Conservation (phyloP, 2,329 filamentous ascomycete genomes). For the Hymenoscyphus occultus region DNA sequence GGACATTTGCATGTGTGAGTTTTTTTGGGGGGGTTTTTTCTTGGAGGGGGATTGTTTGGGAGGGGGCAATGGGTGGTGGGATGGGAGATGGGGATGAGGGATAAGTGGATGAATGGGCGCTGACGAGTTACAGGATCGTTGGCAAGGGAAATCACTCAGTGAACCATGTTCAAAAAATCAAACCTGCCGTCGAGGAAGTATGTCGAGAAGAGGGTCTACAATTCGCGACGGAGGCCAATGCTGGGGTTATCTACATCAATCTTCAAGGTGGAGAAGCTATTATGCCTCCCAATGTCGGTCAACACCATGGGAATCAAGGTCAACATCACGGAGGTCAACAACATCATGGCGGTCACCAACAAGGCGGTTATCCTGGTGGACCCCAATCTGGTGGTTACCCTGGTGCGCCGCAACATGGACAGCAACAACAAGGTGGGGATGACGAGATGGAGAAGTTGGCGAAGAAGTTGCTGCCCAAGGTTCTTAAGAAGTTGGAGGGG, state of each 20-base stretch:
- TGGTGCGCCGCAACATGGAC: conserved; percentile 25
- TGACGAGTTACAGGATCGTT: conserved; percentile 64
- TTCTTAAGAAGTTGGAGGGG: conserved; percentile 34
- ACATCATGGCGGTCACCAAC: conserved; percentile 46
- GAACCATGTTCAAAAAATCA: conserved; percentile 86
- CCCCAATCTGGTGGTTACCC: conserved; percentile 19
- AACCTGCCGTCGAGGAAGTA: conserved; percentile 86
- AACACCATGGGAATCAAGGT: conserved; percentile 38
- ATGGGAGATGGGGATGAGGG: background rate
- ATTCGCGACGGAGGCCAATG: conserved; percentile 84
- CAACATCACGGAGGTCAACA: conserved; percentile 45
- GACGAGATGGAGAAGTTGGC: conserved; percentile 36
- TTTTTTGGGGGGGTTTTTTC: background rate
- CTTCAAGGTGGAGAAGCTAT: conserved; percentile 68
- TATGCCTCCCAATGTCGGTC: conserved; percentile 43
- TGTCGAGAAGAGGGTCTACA: conserved; percentile 80
- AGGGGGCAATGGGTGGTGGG: background rate
- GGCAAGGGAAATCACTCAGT: conserved; percentile 88
- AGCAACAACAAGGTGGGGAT: conserved; percentile 39
- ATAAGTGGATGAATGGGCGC: background rate
- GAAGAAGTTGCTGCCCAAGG: conserved; percentile 33
- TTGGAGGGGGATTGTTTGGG: background rate
- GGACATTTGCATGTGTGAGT: conserved; percentile 77
- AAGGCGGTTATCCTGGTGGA: conserved; percentile 28
- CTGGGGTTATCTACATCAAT: conserved; percentile 84